These are phyloP conservation scores for Gymnopus androsaceus DNA, from an alignment of 1,284 basidiomycete genomes.

Conservation along the genomic window DNA sequence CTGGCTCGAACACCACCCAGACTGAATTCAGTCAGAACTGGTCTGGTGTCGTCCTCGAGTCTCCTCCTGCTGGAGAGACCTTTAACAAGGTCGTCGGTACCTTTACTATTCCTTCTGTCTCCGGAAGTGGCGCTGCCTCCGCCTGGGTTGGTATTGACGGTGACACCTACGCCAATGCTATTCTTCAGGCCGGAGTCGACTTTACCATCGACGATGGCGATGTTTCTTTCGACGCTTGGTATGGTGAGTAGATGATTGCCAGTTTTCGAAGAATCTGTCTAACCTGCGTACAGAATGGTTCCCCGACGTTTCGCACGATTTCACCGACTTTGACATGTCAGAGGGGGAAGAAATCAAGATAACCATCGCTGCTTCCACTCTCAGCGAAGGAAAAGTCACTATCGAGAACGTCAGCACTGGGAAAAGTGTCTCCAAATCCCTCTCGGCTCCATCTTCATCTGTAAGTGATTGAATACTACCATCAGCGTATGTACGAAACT, in stretches of 20 bases:
- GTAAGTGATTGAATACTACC: not conserved
- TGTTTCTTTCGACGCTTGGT: constrained; percentile 28
- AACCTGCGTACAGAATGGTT: constrained; percentile 26
- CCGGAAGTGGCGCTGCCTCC: constrained; percentile 15
- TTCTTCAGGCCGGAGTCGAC: constrained; percentile 27
- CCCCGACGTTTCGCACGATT: constrained; percentile 33
- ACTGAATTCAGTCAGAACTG: constrained; percentile 25
- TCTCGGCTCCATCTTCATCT: constrained; percentile 7
- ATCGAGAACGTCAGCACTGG: constrained; percentile 33
- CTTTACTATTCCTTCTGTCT: constrained; percentile 17
- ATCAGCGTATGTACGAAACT: not conserved
- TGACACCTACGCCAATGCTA: constrained; percentile 14
- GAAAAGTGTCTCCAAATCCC: constrained; percentile 25
- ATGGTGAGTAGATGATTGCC: not conserved
- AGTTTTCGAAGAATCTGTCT: not conserved
- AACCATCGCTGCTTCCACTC: constrained; percentile 30
- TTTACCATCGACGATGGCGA: constrained; percentile 26
- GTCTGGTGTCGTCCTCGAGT: constrained; percentile 25
- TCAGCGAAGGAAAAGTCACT: constrained; percentile 30
- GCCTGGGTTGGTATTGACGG: constrained; percentile 21
- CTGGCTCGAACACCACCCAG: not conserved
- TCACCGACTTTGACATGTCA: constrained; percentile 29
- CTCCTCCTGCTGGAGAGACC: constrained; percentile 19
- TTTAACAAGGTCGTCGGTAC: constrained; percentile 22
- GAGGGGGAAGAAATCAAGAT: constrained; percentile 31